A percentile compares a stretch with the other conserved stretches of the same genome.
phyloP scores from a whole-genome alignment of 352 stramenopile genomes.

The Thraustotheca clavata region DNA sequence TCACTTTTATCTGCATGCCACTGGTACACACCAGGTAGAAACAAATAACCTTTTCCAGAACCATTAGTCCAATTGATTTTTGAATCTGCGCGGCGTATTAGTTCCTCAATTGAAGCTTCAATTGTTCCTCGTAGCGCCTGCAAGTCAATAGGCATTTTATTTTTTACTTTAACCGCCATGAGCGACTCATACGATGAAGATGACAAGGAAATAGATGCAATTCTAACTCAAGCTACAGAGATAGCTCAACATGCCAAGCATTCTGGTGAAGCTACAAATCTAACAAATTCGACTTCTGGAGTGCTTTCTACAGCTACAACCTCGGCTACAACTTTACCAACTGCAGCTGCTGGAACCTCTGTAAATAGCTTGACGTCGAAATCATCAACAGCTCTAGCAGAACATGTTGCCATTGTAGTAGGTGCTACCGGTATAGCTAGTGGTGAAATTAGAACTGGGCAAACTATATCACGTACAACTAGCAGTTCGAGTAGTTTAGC shows the following conservation, averaged over 20 bases:
- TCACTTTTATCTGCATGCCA: slow-evolving; percentile 9
- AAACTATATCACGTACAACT: no score
- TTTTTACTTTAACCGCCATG: background rate
- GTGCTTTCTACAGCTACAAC: no score
- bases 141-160: slow-evolving; percentile 8
- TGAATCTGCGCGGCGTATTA: slow-evolving; percentile 13
- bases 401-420: no score
- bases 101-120: slow-evolving; percentile 17
- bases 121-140: slow-evolving; percentile 6
- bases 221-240: background rate
- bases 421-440: no score
- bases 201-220: background rate
- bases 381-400: no score
- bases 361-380: no score
- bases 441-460: no score
- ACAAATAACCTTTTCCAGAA: slow-evolving; percentile 31
- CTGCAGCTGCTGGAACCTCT: no score
- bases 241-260: slow-evolving; percentile 21
- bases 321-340: no score
- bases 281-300: no score
- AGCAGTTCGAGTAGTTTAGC: no score
- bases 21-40: slow-evolving; percentile 55
- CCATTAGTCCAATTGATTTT: slow-evolving; percentile 19
- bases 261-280: no score
- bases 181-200: background rate